Evolutionary conservation across 2,329 filamentous ascomycete species (phyloP), one percentile per base, ranked within the genome.

Genomic region (Pseudocercospora vitis): DNA sequence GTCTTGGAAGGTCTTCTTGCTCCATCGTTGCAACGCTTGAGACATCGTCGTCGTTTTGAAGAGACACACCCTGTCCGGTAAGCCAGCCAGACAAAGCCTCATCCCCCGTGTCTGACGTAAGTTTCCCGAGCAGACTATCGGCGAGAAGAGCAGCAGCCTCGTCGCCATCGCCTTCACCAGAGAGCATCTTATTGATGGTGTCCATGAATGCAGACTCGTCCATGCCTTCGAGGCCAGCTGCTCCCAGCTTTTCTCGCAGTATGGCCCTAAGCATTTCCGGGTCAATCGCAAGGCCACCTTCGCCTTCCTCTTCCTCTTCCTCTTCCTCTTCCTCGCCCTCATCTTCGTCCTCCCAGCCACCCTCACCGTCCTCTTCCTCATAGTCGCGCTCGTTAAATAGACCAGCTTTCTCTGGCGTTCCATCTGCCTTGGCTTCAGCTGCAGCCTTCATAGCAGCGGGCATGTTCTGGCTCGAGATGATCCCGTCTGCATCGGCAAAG

Each of bases 131-230:
- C 54, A 78, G 65, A 8, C 69, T 70, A 29, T 72, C 71, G 23
- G 75, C 72, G 56, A 78, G 65, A 39, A 74, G 67, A 21, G 71
- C 71, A 14, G 71, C 66, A 51, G 75, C 71, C 12, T 75, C 74
- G 45, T 76, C 74, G 21, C 69, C 69, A 6, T 65, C 63, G 46
- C 56, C 70, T n/a, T 73, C 65, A 24, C 72, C 70, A 3, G 68
- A 69, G 8, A 76, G 65, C 74, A 78, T 76, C 47, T 75, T 71
- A 59, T 71, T 66, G 3, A 75, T 71, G 12, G 71, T 74, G 42
- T 74, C 61, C 48, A 77, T 69, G 44, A 78, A 68, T 9, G 71
- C 69, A 11, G 67, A 63, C 31, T 74, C 70, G 54, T 77, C 74
- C 61, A 73, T 68, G 12, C 71, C 73, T 14, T 72, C 59, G 14